phyloP scores from a whole-genome alignment of 164 flowering plant species.

The Annona cherimola region DNA sequence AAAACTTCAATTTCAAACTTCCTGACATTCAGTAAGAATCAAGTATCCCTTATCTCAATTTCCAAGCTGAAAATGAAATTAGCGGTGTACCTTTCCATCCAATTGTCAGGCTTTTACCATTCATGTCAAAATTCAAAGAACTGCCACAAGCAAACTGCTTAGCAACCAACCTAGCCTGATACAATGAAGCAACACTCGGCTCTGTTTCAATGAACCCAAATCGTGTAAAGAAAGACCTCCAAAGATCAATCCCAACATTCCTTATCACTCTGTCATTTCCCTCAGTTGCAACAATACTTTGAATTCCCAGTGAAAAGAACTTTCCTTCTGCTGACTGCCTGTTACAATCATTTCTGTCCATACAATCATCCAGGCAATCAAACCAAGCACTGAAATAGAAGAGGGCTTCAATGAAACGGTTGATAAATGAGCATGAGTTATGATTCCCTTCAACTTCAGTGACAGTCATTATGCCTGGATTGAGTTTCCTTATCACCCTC shows the following conservation, averaged over 20 bases:
- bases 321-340: constrained; percentile 24
- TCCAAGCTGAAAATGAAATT: constrained; percentile 47
- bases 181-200: constrained; percentile 32
- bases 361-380: constrained; percentile 37
- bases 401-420: constrained; percentile 45
- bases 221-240: constrained; percentile 49
- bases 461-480: constrained; percentile 46
- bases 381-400: constrained; percentile 48
- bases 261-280: constrained; percentile 42
- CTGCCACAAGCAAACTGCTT: constrained; percentile 27
- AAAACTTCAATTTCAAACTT: not conserved
- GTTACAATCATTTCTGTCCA: constrained; percentile 26
- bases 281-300: constrained; percentile 40
- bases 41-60: not conserved
- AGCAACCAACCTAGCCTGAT: constrained; percentile 39
- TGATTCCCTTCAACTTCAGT: constrained; percentile 46
- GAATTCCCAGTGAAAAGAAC: constrained; percentile 30
- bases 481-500: constrained; percentile 35
- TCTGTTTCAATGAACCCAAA: constrained; percentile 47
- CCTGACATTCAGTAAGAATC: not conserved
- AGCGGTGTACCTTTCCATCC: constrained; percentile 65
- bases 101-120: constrained; percentile 32
- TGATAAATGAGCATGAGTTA: constrained; percentile 37
- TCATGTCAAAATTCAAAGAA: constrained; percentile 37
- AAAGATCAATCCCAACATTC: constrained; percentile 35